Conservation (phyloP, 2,329 filamentous ascomycete species). For the Botrytis aclada region DNA sequence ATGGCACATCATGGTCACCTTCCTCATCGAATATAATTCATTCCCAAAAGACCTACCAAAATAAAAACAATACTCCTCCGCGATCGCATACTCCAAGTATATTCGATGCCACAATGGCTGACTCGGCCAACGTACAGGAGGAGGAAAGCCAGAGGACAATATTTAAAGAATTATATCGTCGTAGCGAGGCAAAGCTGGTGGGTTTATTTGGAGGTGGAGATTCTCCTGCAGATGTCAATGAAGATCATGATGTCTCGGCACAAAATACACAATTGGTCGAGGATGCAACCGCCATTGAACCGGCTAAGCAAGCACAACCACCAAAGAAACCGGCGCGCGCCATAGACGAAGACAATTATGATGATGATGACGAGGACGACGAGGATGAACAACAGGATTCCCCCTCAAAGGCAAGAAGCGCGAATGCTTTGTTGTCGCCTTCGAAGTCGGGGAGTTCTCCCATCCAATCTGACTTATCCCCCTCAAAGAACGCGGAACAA, state of each 20-base stretch:
- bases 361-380: constrained; percentile 74
- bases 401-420: constrained; percentile 51
- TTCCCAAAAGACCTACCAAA: constrained; percentile 50
- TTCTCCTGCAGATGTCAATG: constrained; percentile 26
- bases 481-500: constrained; percentile 55
- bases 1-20: constrained; percentile 60
- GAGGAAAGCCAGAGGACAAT: constrained; percentile 68
- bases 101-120: constrained; percentile 44
- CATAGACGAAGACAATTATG: constrained; percentile 83
- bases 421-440: constrained; percentile 58
- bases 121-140: constrained; percentile 53
- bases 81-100: constrained; percentile 34
- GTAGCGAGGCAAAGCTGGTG: constrained; percentile 73
- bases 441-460: constrained; percentile 68
- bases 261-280: constrained; percentile 43
- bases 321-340: constrained; percentile 71
- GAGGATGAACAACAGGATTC: constrained; percentile 54
- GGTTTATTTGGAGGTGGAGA: constrained; percentile 61
- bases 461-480: constrained; percentile 48
- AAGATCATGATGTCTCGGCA: constrained; percentile 34
- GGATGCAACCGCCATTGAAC: constrained; percentile 49
- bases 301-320: constrained; percentile 45
- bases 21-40: constrained; percentile 50
- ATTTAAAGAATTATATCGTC: constrained; percentile 75
- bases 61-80: constrained; percentile 56